These are phyloP conservation scores for Malbranchea zuffiana DNA, from an alignment of 2,329 filamentous ascomycete species.

Conservation along the genomic window DNA sequence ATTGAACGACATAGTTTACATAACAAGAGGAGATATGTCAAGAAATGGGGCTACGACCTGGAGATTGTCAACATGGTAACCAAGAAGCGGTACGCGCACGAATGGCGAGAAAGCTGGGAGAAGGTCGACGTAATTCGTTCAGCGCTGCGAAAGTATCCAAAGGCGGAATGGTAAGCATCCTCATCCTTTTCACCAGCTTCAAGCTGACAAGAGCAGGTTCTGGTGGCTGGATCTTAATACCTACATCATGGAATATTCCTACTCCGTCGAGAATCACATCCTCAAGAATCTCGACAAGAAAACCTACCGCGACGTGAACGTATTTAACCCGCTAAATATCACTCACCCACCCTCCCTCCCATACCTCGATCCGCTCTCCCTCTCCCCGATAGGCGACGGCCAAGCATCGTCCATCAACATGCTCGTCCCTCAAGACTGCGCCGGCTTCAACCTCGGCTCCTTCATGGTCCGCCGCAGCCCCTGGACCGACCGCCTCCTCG, in stretches of 20 bases:
- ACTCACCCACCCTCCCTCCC: slow-evolving; percentile 63
- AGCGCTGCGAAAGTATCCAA: slow-evolving; percentile 81
- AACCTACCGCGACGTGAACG: slow-evolving; percentile 90
- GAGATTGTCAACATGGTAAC: slow-evolving; percentile 98
- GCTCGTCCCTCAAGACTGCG: slow-evolving; percentile 83
- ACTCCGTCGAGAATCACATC: slow-evolving; percentile 80
- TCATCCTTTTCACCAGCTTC: neutral
- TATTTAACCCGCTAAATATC: slow-evolving; percentile 91
- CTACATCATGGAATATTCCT: slow-evolving; percentile 90
- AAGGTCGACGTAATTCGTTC: slow-evolving; percentile 91
- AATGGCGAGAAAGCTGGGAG: slow-evolving; percentile 99
- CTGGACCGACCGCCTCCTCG: slow-evolving; percentile 84
- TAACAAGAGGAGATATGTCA: slow-evolving; percentile 85
- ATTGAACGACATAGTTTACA: slow-evolving; percentile 91
- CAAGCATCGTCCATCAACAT: slow-evolving; percentile 71
- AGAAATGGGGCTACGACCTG: slow-evolving; percentile 84
- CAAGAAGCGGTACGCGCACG: slow-evolving; percentile 95
- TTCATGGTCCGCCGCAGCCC: slow-evolving; percentile 79
- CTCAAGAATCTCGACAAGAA: slow-evolving; percentile 66
- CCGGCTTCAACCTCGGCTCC: slow-evolving; percentile 90
- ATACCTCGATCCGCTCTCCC: slow-evolving; percentile 66
- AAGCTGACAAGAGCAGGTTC: slow-evolving; percentile 52
- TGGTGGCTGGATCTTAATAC: slow-evolving; percentile 99
- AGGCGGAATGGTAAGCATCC: slow-evolving; percentile 74
- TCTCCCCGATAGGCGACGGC: slow-evolving; percentile 65